Evolutionary conservation across 257 asterid species (phyloP).

Genomic region (Cruciata laevipes): DNA sequence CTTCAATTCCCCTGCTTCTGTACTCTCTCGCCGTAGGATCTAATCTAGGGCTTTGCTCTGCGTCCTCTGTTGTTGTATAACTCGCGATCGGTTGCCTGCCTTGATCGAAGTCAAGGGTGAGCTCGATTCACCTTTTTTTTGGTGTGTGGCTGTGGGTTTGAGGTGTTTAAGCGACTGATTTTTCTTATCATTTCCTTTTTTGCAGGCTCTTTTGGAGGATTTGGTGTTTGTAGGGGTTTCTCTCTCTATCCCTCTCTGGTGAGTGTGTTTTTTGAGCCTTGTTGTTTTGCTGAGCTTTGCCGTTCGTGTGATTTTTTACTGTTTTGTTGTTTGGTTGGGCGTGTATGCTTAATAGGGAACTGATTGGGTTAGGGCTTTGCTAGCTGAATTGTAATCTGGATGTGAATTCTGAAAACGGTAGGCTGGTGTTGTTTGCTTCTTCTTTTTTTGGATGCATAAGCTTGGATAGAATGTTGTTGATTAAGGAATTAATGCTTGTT

Average conservation of each 20-base stretch:
- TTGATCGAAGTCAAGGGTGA: slow-evolving; percentile 8
- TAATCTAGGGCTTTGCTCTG: slow-evolving; percentile 19
- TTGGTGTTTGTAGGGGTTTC: not conserved
- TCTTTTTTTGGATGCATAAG: not conserved
- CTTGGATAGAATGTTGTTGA: not conserved
- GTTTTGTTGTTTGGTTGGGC: not conserved
- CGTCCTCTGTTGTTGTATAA: not conserved
- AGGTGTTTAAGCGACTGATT: not conserved
- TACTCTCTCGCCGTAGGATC: not conserved
- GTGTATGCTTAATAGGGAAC: not conserved
- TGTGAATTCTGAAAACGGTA: not conserved
- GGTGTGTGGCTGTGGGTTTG: not conserved
- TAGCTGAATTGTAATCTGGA: not conserved
- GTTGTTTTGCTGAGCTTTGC: not conserved
- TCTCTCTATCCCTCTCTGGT: not conserved
- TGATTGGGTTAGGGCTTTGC: not conserved
- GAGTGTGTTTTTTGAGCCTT: not conserved
- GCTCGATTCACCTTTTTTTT: not conserved
- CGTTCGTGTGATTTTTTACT: not conserved
- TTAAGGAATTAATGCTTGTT: not conserved
- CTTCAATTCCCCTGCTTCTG: not conserved
- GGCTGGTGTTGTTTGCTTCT: not conserved
- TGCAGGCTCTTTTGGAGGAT: not conserved
- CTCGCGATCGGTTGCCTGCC: not conserved
- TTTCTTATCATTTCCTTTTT: not conserved